phyloP scores from a whole-genome alignment of 2,329 filamentous ascomycete species.

The Dactylellina sp. region DNA sequence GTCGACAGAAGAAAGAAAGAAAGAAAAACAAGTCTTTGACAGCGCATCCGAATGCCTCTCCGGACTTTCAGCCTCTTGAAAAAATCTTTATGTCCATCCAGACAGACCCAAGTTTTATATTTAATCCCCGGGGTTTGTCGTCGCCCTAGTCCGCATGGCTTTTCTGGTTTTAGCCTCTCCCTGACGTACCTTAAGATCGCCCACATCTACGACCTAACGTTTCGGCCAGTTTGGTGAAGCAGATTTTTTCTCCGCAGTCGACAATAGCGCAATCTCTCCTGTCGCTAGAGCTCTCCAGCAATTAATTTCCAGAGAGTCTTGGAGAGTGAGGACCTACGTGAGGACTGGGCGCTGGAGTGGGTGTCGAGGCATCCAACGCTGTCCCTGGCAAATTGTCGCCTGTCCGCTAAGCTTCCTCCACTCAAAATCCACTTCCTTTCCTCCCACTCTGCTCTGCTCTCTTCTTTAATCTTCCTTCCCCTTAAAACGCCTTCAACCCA shows the following conservation, averaged over 20 bases:
- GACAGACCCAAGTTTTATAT: slow-evolving; percentile 35
- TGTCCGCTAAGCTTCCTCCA: slow-evolving; percentile 32
- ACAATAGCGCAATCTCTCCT: neutral
- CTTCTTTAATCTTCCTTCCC: slow-evolving; percentile 25
- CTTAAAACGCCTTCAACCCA: slow-evolving; percentile 52
- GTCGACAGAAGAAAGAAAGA: slow-evolving; percentile 12
- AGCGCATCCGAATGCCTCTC: slow-evolving; percentile 1
- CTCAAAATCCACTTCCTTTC: slow-evolving; percentile 26
- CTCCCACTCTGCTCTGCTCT: slow-evolving; percentile 11
- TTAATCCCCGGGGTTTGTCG: slow-evolving; percentile 26
- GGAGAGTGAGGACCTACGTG: slow-evolving; percentile 8
- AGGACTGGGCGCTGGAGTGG: too few species aligned
- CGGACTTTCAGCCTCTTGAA: slow-evolving; percentile 5
- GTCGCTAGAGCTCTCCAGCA: slow-evolving; percentile 1
- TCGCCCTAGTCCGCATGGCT: slow-evolving; percentile 42
- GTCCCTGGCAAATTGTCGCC: slow-evolving; percentile 39
- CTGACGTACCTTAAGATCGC: slow-evolving; percentile 49
- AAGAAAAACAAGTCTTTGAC: slow-evolving; percentile 21
- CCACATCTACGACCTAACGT: slow-evolving; percentile 41
- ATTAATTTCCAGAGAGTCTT: slow-evolving; percentile 6
- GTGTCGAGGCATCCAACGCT: slow-evolving; percentile 29
- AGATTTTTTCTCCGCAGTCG: slow-evolving; percentile 12
- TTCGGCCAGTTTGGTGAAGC: slow-evolving; percentile 25
- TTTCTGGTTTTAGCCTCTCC: slow-evolving; percentile 46
- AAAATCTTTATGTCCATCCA: slow-evolving; percentile 25